Evolutionary conservation across 2,329 filamentous ascomycete species (phyloP), one percentile per base, ranked within the genome.

Genomic region (Thelonectria rubi): DNA sequence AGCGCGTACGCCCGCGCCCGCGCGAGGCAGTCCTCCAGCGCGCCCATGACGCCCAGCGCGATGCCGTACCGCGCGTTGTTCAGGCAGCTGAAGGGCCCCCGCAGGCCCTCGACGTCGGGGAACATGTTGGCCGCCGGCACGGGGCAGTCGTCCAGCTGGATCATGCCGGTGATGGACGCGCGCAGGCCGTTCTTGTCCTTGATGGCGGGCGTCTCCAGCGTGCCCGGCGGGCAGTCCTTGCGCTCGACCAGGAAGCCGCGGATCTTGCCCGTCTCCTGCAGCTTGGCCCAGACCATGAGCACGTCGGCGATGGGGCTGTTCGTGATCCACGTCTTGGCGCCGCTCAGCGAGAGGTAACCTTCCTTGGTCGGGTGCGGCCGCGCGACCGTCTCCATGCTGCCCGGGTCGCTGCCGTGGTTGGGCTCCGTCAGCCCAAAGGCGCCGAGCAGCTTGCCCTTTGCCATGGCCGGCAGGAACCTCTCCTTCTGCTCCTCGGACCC

Each of bases 111-210:
- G 5, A 97, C 86, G 1, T 91, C 86, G 1, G 94, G 94, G 72
- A 99, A 93, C 93, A 99, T 97, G 80, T 97, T 97, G 70, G 88
- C 91, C 68, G 90, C 88, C 0, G 93, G 89, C 0, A 99, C 93
- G 1, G 95, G 94, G 68, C 92, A 94, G 65, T 91, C 88, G 66
- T 97, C 94, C 74, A 99, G 85, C 70, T 97, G 93, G 68, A 99
- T 97, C 95, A 98, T 98, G 59, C 95, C 95, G 1, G 95, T 99
- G 65, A 97, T 91, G 12, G 92, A 97, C 12, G 95, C 95, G 60
- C 95, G 86, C 32, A 99, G 86, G 2, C 94, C 95, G 64, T 91
- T 97, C 85, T 99, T 99, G 81, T 98, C 88, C 82, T 96, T 96
- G 76, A 99, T 90, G 12, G 91, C 81, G 1, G 95, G 95, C 6